Base-by-base conservation (phyloP, 352 stramenopile species). In the Thraustochytrium sp. region DNA sequence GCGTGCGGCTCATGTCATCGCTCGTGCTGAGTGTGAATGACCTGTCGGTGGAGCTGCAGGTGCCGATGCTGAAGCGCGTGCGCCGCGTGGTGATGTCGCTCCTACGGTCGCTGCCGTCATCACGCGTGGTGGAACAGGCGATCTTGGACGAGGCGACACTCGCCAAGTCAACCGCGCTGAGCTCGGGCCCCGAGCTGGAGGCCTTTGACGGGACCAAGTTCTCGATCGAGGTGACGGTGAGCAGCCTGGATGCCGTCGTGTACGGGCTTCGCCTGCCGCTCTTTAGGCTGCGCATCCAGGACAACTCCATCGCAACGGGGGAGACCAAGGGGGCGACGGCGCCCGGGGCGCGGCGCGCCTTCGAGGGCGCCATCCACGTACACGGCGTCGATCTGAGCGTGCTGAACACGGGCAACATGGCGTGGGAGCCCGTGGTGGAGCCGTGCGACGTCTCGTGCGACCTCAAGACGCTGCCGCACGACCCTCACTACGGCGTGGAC, bases 361-460 rank as follows among this genome's bases (percentile, higher is more conserved):
- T 82, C 40, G 78, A 82, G 4, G 74, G 74, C 13, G 3, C 26
- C 11, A 9, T 82, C 0, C 5, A 48, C 0, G 21, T 82, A 4
- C 53, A 37, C 9, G 8, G 31, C 3, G n/a, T 73, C 42, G 31
- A 48, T 51, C 1, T 82, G 5, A n/a, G 51, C 26, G 5, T 56
- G 18, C 37, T 82, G 0, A 82, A 82, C 54, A 21, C 74, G 26
- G 11, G 4, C 49, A 82, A 82, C 40, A 53, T 82, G 56, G 49
- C 40, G 8, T 82, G 74, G 74, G 74, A 82, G 46, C 74, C 74
- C 18, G 8, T 73, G 13, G 13, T 82, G 11, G 74, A 82, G 40
- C 74, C 74, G 0, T 82, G 74, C 74, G 74, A 82, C 36, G 8
- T 82, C 1, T 26, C 51, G 0, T 61, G 74, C 56, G 40, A 74